A percentile compares a stretch with the other conserved stretches of the same genome.
These are phyloP conservation scores for Ustilago cynodontis DNA, from an alignment of 1,284 basidiomycete genomes.

Conservation along the genomic window DNA sequence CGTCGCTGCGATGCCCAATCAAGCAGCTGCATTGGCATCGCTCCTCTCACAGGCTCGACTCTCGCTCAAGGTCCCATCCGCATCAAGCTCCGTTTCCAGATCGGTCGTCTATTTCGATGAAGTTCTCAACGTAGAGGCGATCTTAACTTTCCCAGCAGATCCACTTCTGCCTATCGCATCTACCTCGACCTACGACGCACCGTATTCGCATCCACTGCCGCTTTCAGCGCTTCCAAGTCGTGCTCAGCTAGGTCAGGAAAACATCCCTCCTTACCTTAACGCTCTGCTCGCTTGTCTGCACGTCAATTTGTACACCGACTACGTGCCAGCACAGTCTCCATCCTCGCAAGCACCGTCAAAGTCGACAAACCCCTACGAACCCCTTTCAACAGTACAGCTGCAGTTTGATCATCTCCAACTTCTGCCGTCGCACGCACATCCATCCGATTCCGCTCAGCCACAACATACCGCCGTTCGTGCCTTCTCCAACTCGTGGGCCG, in stretches of 20 bases:
- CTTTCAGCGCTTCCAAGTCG: constrained; percentile 5
- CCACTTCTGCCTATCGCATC: constrained; percentile 21
- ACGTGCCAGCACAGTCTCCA: constrained; percentile 24
- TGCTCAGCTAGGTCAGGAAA: constrained; percentile 8
- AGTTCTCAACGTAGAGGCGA: constrained; percentile 32
- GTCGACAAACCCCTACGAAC: constrained; percentile 41
- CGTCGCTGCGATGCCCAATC: constrained; percentile 19
- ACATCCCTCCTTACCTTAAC: constrained; percentile 31
- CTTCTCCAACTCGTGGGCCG: constrained; percentile 45
- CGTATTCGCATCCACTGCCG: constrained; percentile 7
- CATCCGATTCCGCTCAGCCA: constrained; percentile 13
- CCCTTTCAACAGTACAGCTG: constrained; percentile 31
- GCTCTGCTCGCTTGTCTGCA: constrained; percentile 42
- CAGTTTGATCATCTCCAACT: constrained; percentile 32
- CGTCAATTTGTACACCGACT: constrained; percentile 42
- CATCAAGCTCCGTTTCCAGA: constrained; percentile 8
- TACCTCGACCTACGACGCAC: not conserved
- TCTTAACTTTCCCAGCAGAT: constrained; percentile 30
- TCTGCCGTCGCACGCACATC: constrained; percentile 27
- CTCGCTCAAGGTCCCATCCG: constrained; percentile 22
- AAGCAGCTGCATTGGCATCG: constrained; percentile 26
- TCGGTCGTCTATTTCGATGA: constrained; percentile 47
- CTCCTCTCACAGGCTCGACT: constrained; percentile 43
- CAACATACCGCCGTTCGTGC: constrained; percentile 33
- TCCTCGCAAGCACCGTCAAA: constrained; percentile 4